Percentiles rank a stretch among this genome's conserved stretches.
Evolutionary conservation across 2,329 filamentous ascomycete species (phyloP).

Genomic region (Chaetothyriales sp.): DNA sequence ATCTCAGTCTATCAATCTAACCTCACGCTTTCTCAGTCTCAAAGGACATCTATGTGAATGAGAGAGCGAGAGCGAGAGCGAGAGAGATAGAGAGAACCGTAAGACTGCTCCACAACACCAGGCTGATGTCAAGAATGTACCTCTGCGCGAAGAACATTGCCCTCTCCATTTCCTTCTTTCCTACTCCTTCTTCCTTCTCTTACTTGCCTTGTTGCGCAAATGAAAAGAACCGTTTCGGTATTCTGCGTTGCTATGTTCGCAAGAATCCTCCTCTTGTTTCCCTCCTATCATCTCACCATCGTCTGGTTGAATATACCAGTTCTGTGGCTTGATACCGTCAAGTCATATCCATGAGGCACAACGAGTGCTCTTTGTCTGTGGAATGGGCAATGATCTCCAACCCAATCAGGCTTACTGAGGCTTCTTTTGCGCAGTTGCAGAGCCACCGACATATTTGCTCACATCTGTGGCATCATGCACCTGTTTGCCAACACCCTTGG

Average conservation of each 20-base stretch:
- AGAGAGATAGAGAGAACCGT: background rate
- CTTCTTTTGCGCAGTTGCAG: conserved; percentile 29
- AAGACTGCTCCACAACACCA: background rate
- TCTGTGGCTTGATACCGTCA: background rate
- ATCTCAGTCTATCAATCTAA: background rate
- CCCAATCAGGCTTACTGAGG: conserved; percentile 27
- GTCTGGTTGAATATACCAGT: background rate
- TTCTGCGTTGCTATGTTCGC: background rate
- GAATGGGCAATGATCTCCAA: background rate
- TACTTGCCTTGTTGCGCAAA: background rate
- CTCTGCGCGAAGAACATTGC: no score
- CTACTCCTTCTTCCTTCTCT: background rate
- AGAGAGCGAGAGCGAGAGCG: background rate
- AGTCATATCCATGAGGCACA: background rate
- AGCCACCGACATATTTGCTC: conserved; percentile 50
- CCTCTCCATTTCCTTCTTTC: background rate
- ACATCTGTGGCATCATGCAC: conserved; percentile 69
- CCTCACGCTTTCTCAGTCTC: background rate
- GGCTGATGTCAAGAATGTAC: background rate
- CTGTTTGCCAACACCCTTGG: conserved; percentile 61
- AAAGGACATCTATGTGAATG: background rate
- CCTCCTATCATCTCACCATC: background rate
- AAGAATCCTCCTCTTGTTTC: background rate
- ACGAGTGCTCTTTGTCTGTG: background rate
- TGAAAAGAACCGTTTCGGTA: background rate